Evolutionary conservation across 495 filamentous ascomycete genomes (phyloP).

Genomic region (Talaromyces ruber): DNA sequence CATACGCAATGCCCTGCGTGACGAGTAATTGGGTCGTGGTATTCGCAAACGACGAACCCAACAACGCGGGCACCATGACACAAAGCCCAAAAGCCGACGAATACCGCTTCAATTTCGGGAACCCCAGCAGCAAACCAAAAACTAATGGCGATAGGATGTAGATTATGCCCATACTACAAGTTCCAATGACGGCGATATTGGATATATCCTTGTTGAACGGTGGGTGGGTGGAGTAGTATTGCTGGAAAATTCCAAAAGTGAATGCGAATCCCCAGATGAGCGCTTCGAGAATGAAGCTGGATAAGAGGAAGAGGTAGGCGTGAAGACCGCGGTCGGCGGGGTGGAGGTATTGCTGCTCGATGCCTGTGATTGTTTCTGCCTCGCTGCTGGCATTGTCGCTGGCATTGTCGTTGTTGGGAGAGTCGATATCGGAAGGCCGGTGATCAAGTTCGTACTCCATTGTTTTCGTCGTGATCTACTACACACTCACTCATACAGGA

Average conservation of each 20-base stretch:
- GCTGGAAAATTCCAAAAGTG: slow-evolving; percentile 53
- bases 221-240: slow-evolving; percentile 43
- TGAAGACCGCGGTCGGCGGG: slow-evolving; percentile 50
- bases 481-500: too few relatives aligned
- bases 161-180: slow-evolving; percentile 32
- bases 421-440: neutral
- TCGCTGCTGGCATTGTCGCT: neutral
- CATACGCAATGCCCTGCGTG: slow-evolving; percentile 43
- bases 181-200: slow-evolving; percentile 35
- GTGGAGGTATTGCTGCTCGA: neutral
- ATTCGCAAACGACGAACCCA: neutral
- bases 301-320: slow-evolving; percentile 57
- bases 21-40: slow-evolving; percentile 12
- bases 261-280: slow-evolving; percentile 65
- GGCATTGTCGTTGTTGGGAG: neutral
- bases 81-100: slow-evolving; percentile 30
- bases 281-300: slow-evolving; percentile 55
- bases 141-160: slow-evolving; percentile 42
- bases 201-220: slow-evolving; percentile 32
- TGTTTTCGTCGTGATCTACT: neutral
- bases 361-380: neutral
- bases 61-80: slow-evolving; percentile 16
- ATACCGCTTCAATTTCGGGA: slow-evolving; percentile 29
- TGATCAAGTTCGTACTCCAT: neutral
- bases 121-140: slow-evolving; percentile 30